Base-by-base conservation (phyloP, 169 alveolate genomes). In the Cryptosporidium canis region DNA sequence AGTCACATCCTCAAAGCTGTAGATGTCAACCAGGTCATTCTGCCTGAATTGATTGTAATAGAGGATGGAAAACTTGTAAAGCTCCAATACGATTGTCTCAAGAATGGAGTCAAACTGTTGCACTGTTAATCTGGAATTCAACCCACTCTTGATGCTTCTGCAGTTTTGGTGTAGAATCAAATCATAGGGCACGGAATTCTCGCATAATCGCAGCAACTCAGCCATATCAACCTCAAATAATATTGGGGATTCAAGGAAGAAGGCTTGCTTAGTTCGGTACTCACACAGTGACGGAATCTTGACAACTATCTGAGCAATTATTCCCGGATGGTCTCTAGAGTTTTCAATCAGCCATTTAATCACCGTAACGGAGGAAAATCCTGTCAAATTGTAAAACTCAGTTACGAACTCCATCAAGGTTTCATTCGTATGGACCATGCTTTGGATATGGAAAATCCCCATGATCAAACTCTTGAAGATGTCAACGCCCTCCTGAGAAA, bases 261-360 rank as follows among this genome's bases (percentile, higher is more conserved):
- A 39, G 4, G 87, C 72, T 44, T 77, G 87, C 27, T 77, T 77
- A 18, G 63, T 77, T 43, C 87, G 35, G 24, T 43, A 77, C 41
- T 77, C 87, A 24, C 68, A 77, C 29, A 77, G 31, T 14, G 70
- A 55, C 24, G 87, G 51, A 24, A 77, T 77, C 58, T 77, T 77
- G 39, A 35, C 21, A 24, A 43, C 29, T 0, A 77, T 39, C 16
- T 44, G 48, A 33, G 24, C 18, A 18, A 31, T 39, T 6, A 37
- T 37, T 61, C 18, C 31, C n/a, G 68, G 68, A 7, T 61, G 31
- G 18, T 21, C 44, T 11, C 27, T 41, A 3, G 33, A 35, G 39
- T 43, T 56, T 37, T 77, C 72, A 18, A 61, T 77, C n/a, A 77
- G n/a, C 87, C 87, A 77, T 61, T 61, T 77, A 41, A 77, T 77